Percentiles rank a stretch among this genome's conserved stretches.
Conservation (phyloP, 805 yeast genomes). For the Kregervanrija delftensis region DNA sequence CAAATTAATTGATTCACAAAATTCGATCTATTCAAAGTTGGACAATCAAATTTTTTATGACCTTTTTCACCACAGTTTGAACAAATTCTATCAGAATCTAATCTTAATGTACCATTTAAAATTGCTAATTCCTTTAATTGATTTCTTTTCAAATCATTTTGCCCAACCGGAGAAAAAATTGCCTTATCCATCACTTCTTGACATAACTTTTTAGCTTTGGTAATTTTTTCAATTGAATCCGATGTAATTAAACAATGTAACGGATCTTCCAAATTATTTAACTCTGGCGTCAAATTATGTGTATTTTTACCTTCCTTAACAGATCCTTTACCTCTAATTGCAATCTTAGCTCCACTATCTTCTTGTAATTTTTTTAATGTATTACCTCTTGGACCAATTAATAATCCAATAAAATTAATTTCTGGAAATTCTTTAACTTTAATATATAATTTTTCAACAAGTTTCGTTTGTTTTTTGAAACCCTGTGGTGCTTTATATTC, state of each 20-base stretch:
- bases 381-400: slow-evolving; percentile 94
- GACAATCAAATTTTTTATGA: slow-evolving; percentile 62
- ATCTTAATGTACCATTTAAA: slow-evolving; percentile 85
- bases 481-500: slow-evolving; percentile 74
- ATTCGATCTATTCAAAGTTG: slow-evolving; percentile 29
- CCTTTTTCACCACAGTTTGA: slow-evolving; percentile 60
- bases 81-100: slow-evolving; percentile 59
- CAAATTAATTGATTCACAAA: slow-evolving; percentile 59
- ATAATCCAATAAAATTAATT: slow-evolving; percentile 83
- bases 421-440: slow-evolving; percentile 87
- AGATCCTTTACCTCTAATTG: slow-evolving; percentile 92
- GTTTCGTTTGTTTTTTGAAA: slow-evolving; percentile 56
- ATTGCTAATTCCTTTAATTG: slow-evolving; percentile 91
- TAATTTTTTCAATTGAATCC: slow-evolving; percentile 70
- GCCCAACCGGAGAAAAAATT: slow-evolving; percentile 85
- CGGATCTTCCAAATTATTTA: slow-evolving; percentile 66
- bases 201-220: slow-evolving; percentile 66
- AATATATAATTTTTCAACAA: slow-evolving; percentile 74
- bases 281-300: slow-evolving; percentile 37
- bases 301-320: slow-evolving; percentile 82
- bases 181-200: slow-evolving; percentile 77
- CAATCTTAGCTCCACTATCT: slow-evolving; percentile 82
- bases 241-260: slow-evolving; percentile 84
- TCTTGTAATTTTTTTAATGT: slow-evolving; percentile 76
- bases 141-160: slow-evolving; percentile 82